phyloP scores from a whole-genome alignment of 441 rosid species.

The Geranium incanum region DNA sequence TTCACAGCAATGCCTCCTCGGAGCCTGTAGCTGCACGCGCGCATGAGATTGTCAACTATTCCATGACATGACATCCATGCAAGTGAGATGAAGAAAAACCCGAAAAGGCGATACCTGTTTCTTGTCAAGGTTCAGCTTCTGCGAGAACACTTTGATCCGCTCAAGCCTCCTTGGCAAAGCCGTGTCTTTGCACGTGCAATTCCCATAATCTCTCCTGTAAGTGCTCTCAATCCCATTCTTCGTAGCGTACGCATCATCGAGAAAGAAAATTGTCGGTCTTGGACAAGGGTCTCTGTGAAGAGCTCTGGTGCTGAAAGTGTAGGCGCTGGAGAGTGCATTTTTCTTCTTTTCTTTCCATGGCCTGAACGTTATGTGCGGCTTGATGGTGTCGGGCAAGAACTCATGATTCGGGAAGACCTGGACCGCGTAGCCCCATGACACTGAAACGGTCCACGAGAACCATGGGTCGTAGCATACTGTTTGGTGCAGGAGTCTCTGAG shows the following conservation, averaged over 20 bases:
- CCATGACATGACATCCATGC: not conserved
- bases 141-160: conserved; percentile 57
- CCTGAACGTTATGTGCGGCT: conserved; percentile 53
- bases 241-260: conserved; percentile 33
- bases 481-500: conserved; percentile 64
- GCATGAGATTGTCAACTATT: not conserved
- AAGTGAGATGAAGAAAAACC: not conserved
- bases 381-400: conserved; percentile 42
- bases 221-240: conserved; percentile 28
- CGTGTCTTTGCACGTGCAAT: conserved; percentile 35
- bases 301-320: conserved; percentile 49
- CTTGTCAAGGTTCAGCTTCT: conserved; percentile 42
- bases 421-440: conserved; percentile 89
- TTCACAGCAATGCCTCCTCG: conserved; percentile 81
- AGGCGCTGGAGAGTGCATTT: conserved; percentile 28
- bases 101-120: conserved; percentile 41
- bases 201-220: conserved; percentile 43
- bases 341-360: conserved; percentile 44
- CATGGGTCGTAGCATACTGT: conserved; percentile 81
- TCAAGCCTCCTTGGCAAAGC: conserved; percentile 51
- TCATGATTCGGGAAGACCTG: conserved; percentile 48
- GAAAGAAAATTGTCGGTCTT: conserved; percentile 62
- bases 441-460: conserved; percentile 77
- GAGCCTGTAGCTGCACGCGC: conserved; percentile 54
- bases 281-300: conserved; percentile 50